These are phyloP conservation scores for Chaetomium tenue DNA, from an alignment of 495 filamentous ascomycete species.

Conservation along the genomic window DNA sequence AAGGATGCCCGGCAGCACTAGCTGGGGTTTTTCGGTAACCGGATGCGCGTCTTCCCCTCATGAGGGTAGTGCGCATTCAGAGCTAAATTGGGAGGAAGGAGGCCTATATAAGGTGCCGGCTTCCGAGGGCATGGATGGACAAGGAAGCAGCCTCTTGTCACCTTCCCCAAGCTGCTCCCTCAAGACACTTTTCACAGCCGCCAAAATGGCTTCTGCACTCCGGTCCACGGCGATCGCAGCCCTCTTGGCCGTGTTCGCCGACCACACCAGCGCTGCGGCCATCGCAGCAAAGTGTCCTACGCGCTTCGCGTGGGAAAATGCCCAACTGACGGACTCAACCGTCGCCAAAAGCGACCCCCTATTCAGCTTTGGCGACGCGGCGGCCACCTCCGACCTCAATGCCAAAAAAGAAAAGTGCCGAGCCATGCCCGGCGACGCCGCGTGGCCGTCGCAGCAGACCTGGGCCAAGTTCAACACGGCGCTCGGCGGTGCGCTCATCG, in stretches of 20 bases:
- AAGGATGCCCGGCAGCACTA: neutral
- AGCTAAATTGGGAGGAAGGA: neutral
- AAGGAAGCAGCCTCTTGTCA: neutral
- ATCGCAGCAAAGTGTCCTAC: constrained; percentile 13
- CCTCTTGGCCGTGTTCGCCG: constrained; percentile 5
- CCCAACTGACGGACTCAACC: constrained; percentile 20
- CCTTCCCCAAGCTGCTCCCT: neutral
- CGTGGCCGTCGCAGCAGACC: constrained; percentile 43
- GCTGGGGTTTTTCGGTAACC: neutral
- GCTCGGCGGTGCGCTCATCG: constrained; percentile 53
- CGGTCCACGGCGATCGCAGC: constrained; percentile 12
- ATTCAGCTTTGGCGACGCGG: constrained; percentile 17
- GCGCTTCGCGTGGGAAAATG: constrained; percentile 25
- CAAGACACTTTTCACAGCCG: neutral
- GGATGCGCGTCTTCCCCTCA: constrained; percentile 2
- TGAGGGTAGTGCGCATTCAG: neutral
- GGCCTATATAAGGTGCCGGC: neutral
- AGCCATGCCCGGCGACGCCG: constrained; percentile 48
- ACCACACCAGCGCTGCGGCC: constrained; percentile 5
- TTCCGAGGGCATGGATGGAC: neutral
- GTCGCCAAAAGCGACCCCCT: constrained; percentile 17
- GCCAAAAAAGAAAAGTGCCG: constrained; percentile 42
- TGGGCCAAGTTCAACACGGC: constrained; percentile 50
- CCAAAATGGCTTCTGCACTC: neutral
- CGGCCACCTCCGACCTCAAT: neutral